Evolutionary conservation across 306 rosid genomes (phyloP).

Genomic region (Sphenostylis stenocarpa): DNA sequence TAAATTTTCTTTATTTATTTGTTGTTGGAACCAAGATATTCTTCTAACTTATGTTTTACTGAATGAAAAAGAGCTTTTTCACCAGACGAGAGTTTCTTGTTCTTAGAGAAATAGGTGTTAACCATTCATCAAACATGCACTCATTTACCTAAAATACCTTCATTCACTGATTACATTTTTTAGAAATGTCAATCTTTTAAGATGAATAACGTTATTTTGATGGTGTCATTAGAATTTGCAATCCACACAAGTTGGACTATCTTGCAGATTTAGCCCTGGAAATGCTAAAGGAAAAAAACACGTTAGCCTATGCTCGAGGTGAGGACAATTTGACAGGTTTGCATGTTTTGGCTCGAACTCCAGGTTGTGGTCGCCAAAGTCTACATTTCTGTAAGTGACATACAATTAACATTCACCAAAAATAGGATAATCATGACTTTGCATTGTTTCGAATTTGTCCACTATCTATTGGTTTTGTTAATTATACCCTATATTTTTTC

Average conservation of each 20-base stretch:
- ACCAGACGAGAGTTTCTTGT: no score
- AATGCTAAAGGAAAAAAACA: slow-evolving; percentile 11
- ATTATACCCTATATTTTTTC: no score
- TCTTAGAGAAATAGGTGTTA: not conserved
- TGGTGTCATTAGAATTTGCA: not conserved
- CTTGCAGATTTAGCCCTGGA: slow-evolving; percentile 40
- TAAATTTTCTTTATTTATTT: no score
- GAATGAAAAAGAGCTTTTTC: not conserved
- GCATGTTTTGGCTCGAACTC: slow-evolving; percentile 44
- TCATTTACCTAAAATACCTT: not conserved
- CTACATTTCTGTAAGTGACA: not conserved
- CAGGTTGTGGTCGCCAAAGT: not conserved
- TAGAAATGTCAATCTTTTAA: not conserved
- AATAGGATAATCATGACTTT: not conserved
- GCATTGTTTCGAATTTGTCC: not conserved
- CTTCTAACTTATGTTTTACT: not conserved
- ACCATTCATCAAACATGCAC: not conserved
- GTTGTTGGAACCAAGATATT: no score
- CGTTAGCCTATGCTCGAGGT: slow-evolving; percentile 19
- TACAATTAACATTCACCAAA: not conserved
- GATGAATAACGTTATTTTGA: not conserved
- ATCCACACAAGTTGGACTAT: not conserved
- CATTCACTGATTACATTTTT: not conserved
- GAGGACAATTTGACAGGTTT: slow-evolving; percentile 23
- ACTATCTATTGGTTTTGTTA: no score